phyloP scores from a whole-genome alignment of 2,329 filamentous ascomycete species.

The Beauveria varroae region DNA sequence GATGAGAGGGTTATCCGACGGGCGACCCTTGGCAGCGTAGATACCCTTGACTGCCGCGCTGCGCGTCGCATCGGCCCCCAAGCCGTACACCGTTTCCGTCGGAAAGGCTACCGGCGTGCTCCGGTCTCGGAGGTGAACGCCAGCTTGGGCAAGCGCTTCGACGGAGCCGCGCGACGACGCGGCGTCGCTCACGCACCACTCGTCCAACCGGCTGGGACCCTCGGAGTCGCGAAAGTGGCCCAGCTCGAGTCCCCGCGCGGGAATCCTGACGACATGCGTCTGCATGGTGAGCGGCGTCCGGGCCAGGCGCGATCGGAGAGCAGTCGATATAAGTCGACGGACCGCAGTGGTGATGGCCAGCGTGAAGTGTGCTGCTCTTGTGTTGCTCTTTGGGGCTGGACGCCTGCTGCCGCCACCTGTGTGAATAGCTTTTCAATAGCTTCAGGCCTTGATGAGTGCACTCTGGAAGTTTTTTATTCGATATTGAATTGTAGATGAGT shows the following conservation, averaged over 20 bases:
- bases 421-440: background rate
- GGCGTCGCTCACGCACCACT: slow-evolving; percentile 33
- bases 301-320: slow-evolving; percentile 3
- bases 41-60: slow-evolving; percentile 82
- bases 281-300: slow-evolving; percentile 25
- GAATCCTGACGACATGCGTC: slow-evolving; percentile 32
- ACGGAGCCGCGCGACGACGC: slow-evolving; percentile 22
- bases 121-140: slow-evolving; percentile 54
- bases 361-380: background rate
- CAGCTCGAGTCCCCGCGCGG: slow-evolving; percentile 21
- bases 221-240: slow-evolving; percentile 26
- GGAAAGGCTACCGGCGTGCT: slow-evolving; percentile 86
- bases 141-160: slow-evolving; percentile 52
- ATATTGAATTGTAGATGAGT: background rate
- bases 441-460: background rate
- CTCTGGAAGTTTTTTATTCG: background rate
- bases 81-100: slow-evolving; percentile 94
- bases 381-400: background rate
- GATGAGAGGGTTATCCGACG: slow-evolving; percentile 92
- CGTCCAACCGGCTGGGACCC: slow-evolving; percentile 28
- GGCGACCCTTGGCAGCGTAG: slow-evolving; percentile 81
- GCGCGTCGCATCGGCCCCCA: slow-evolving; percentile 91
- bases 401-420: too few species aligned
- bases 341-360: slow-evolving; percentile 4
- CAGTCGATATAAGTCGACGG: slow-evolving; percentile 12